Conservation (phyloP, 75 land plant genomes). For the Cunninghamia lanceolata region DNA sequence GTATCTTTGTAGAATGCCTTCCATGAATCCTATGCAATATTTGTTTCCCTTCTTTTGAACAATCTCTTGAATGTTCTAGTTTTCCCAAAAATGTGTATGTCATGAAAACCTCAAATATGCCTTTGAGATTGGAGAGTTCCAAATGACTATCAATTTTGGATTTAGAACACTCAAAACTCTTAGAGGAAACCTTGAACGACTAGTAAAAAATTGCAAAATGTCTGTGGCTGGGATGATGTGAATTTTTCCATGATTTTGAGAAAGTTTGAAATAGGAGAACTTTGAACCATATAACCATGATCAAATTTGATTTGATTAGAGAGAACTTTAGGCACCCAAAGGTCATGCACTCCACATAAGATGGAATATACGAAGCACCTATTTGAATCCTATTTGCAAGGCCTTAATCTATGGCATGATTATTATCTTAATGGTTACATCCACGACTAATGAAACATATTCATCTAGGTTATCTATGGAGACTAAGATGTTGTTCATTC, state of each 20-base stretch:
- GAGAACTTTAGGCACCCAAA: conserved; percentile 32
- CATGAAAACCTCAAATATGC: no score
- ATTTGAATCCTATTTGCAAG: conserved; percentile 64
- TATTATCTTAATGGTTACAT: conserved; percentile 63
- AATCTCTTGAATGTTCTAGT: no score
- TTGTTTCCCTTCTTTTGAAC: no score
- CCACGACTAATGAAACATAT: conserved; percentile 65
- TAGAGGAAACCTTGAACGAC: conserved; percentile 71
- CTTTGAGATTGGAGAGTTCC: no score
- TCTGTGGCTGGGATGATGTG: conserved; percentile 18
- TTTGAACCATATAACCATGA: conserved; percentile 69
- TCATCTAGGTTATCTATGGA: conserved; percentile 54
- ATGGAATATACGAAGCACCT: conserved; percentile 56
- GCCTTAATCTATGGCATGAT: conserved; percentile 64
- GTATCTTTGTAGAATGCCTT: no score
- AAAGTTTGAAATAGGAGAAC: conserved; percentile 47
- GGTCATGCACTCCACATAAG: conserved; percentile 60
- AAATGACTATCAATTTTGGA: conserved; percentile 70
- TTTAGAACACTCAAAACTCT: conserved; percentile 69
- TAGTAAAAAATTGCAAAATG: conserved; percentile 80
- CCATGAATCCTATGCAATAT: no score
- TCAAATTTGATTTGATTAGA: conserved; percentile 62
- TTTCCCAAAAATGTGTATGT: no score
- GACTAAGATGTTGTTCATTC: conserved; percentile 40
- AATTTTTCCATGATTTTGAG: conserved; percentile 60